Evolutionary conservation across 2,329 filamentous ascomycete genomes (phyloP), one percentile per base, ranked within the genome.

Genomic region (Alternaria sp.): DNA sequence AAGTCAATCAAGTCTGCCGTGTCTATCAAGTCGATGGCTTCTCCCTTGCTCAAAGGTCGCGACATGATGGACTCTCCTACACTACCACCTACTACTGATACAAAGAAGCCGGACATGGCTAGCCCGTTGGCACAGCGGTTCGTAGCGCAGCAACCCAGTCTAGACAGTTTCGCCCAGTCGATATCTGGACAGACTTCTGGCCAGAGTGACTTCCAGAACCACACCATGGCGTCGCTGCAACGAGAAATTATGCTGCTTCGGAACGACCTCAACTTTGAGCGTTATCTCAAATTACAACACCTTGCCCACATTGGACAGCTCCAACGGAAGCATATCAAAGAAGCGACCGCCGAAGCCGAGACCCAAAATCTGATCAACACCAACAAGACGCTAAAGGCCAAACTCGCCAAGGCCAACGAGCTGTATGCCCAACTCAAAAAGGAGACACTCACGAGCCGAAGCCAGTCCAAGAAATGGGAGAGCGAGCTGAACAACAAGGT

Each of bases 211-310:
- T 74, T 74, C 41, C 72, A 77, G 7, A 73, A 66, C n/a, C 74
- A 78, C 34, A 79, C 72, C 51, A 75, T 79, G 67, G 74, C 77
- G 7, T 74, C 76, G 85, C 80, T 95, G 4, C 89, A 92, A 66
- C 86, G 90, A 43, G 90, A 93, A 69, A 86, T 93, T n/a, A 85
- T 93, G 54, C 81, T 94, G 2, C 79, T 95, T 11, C 88, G 90
- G 45, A 95, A 94, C 63, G 92, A 95, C 69, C 82, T 95, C 44
- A 92, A 91, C 66, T 95, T 94, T 71, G 92, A 95, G 76, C 85
- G 91, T 27, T 94, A 93, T 77, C 85, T 94, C 70, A 94, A 94
- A 74, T 88, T 93, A 65, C 92, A 95, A 71, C 92, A 94, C 75
- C 87, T 94, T 66, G 87, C 89, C 2, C 91, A 94, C 60, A 94